phyloP scores from a whole-genome alignment of 2,329 filamentous ascomycete species.

The Lasiodiplodia gonubiensis region DNA sequence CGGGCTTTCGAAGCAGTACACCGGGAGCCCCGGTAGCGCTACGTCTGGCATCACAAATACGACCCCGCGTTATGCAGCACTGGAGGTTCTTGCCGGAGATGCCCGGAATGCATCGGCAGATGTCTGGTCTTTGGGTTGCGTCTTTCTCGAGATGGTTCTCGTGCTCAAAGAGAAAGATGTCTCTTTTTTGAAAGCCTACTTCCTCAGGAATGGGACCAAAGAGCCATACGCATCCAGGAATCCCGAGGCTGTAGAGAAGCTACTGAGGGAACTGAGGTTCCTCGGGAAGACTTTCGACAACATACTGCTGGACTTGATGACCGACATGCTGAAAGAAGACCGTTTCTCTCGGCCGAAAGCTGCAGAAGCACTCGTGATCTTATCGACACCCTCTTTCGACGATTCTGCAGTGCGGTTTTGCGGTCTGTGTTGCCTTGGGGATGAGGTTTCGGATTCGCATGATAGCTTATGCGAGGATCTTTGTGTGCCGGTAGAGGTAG shows the following conservation, averaged over 20 bases:
- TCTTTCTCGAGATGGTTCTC: slow-evolving; percentile 34
- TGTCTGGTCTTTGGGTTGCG: slow-evolving; percentile 35
- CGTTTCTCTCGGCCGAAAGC: not conserved
- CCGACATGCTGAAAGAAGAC: not conserved
- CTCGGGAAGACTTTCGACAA: not conserved
- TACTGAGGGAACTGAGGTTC: not conserved
- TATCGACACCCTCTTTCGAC: not conserved
- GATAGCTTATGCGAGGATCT: not conserved
- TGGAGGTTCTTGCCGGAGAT: slow-evolving; percentile 32
- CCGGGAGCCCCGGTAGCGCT: slow-evolving; percentile 27
- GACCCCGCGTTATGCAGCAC: slow-evolving; percentile 33
- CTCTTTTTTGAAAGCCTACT: not conserved
- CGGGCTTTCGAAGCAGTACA: slow-evolving; percentile 34
- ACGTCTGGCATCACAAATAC: slow-evolving; percentile 30
- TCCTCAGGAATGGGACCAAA: not conserved
- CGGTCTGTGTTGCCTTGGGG: not conserved
- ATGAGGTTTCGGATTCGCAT: not conserved
- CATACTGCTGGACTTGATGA: not conserved
- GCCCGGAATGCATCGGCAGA: slow-evolving; percentile 33
- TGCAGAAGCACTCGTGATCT: not conserved
- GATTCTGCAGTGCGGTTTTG: not conserved
- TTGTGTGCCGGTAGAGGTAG: not conserved
- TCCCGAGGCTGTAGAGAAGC: not conserved
- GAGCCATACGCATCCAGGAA: not conserved
- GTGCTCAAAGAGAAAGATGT: slow-evolving; percentile 31